Evolutionary conservation across 306 rosid species (phyloP), one percentile per base, ranked within the genome.

Genomic region (Senna siamea): DNA sequence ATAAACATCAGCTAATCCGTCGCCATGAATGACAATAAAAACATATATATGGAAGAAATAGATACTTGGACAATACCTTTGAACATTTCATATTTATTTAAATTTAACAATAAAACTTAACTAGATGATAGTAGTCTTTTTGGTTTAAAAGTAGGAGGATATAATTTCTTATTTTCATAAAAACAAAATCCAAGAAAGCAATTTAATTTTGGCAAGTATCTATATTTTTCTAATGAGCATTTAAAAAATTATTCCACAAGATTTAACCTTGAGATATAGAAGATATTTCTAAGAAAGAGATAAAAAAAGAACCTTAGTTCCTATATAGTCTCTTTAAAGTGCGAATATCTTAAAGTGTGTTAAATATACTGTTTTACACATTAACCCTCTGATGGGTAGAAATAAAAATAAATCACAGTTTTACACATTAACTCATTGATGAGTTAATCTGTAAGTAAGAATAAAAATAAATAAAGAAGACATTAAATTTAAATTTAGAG

Each of bases 171-270:
- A 50, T 48, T 76, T 18, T 54, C 28, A 63, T 22, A 18, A 10
- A 40, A 38, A 40, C 18, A 58, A 17, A 76, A 56, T 38, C 77
- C 46, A 76, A 57, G 72, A 76, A 43, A 56, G 38, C 19, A 50
- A 19, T 50, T 51, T 37, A 43, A 48, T 60, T 60, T 9, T 54
- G 56, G 23, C 76, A 38, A 1, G 5, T 43, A 57, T 28, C 30
- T 35, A 48, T 19, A 55, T 28, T 54, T 69, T 26, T 26, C 30
- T 26, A 30, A 11, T 18, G 54, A 48, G 64, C 17, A 56, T 41
- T 48, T 26, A 7, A 40, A 74, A 50, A 11, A 34, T 62, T 54
- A 53, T 54, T 54, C 11, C 60, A 52, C 5, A 7, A 1, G 60
- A 20, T 20, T 63, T 63, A 54, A 22, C 38, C 15, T 53, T 51